Evolutionary conservation across 2,329 filamentous ascomycete species (phyloP), one percentile per base, ranked within the genome.

Genomic region (Hymenoscyphus repandus): DNA sequence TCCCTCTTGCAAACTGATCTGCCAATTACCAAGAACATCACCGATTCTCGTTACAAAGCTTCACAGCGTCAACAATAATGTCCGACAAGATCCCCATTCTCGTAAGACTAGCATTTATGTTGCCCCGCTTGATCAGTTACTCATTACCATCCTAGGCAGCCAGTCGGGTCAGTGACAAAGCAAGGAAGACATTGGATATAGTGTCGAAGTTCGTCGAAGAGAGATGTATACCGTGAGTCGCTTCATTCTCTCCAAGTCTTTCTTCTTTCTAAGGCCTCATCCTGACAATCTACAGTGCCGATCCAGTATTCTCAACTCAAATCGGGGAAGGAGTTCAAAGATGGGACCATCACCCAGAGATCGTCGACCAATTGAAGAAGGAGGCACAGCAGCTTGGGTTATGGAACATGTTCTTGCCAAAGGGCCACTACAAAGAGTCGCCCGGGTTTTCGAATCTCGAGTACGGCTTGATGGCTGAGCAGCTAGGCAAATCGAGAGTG

Each of bases 361-460:
- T 97, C 62, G 80, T 99, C 55, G 93, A 99, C 61, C 85, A 93
- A 49, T 79, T 99, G 62, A 97, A 97, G 79, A 75, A 72, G 58
- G 88, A 90, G 69, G 93, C 92, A 40, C 80, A 78, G 65, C 78
- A 86, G 61, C 79, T 96, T 22, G 93, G 92, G 1, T 77, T 99
- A 41, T 99, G 93, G 93, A 99, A 99, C 73, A 87, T 99, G 85
- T 99, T 99, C 77, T 72, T 99, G 61, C 89, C 93, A 58, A 92
- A 88, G 74, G 90, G 85, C 63, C 91, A 96, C 73, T 97, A 96
- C 78, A 89, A 86, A 69, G 89, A 96, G 74, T 95, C 90, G 1
- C 90, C 92, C 20, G 93, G 93, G 32, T 96, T 90, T 74, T 89
- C 84, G 53, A 99, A 97, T 71, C 76, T 99, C 56, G 93, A 99